phyloP scores from a whole-genome alignment of 495 filamentous ascomycete species.

The Penicillium cataractarum region DNA sequence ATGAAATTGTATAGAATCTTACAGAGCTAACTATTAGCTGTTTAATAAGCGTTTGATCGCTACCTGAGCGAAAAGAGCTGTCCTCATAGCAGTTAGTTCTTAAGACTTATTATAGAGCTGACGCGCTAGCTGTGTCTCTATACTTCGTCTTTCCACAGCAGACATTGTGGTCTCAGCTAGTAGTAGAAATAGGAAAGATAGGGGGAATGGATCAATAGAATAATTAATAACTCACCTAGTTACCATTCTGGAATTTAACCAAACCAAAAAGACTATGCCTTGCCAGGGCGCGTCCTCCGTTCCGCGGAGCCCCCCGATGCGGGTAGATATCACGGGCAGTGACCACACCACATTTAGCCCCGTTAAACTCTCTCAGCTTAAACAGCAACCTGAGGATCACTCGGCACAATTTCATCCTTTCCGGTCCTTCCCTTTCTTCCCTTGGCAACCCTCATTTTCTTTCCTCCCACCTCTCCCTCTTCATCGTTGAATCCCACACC shows the following conservation, averaged over 20 bases:
- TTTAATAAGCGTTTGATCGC: no score
- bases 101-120: no score
- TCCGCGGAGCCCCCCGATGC: slow-evolving; percentile 16
- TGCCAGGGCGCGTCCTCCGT: not conserved
- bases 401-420: slow-evolving; percentile 26
- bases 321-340: slow-evolving; percentile 36
- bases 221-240: not conserved
- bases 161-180: not conserved
- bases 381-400: slow-evolving; percentile 11
- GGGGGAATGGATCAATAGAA: no score
- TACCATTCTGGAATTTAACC: not conserved
- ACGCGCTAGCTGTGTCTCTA: not conserved
- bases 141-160: not conserved
- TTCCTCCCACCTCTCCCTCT: slow-evolving; percentile 17
- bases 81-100: no score
- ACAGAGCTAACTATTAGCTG: no score
- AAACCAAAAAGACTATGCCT: not conserved
- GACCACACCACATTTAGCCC: not conserved
- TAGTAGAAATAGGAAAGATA: not conserved
- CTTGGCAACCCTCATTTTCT: slow-evolving; percentile 18
- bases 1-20: no score
- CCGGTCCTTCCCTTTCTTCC: slow-evolving; percentile 26
- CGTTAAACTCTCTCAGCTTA: not conserved
- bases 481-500: not conserved
- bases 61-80: no score